Evolutionary conservation across 1,284 basidiomycete genomes (phyloP).

Genomic region (Pseudozyma tsukubaensis): DNA sequence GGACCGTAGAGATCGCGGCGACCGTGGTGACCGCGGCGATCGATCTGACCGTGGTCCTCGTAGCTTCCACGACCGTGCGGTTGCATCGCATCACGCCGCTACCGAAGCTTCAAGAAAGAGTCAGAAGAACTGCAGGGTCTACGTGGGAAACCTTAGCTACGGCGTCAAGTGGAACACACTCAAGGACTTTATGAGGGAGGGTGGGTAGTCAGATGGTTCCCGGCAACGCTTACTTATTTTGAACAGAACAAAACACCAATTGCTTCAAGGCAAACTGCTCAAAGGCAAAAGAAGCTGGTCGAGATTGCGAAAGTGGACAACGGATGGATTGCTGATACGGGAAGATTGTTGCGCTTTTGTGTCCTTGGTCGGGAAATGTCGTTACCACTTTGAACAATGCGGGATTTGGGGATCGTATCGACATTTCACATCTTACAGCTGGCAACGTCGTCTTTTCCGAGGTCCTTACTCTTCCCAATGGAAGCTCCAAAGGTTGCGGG

Average conservation of each 20-base stretch:
- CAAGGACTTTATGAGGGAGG: conserved; percentile 72
- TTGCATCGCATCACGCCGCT: conserved; percentile 43
- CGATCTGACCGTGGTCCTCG: conserved; percentile 30
- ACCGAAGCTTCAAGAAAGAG: conserved; percentile 79
- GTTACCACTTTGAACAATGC: background rate
- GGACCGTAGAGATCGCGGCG: conserved; percentile 14
- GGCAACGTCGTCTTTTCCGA: conserved; percentile 95
- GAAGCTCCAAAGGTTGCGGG: conserved; percentile 92
- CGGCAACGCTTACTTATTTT: conserved; percentile 14
- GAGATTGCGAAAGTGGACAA: conserved; percentile 1
- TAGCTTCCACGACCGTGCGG: conserved; percentile 33
- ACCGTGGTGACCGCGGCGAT: conserved; percentile 23
- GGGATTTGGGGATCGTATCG: background rate
- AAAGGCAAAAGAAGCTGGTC: conserved; percentile 5
- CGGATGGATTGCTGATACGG: conserved; percentile 44
- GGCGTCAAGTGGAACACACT: conserved; percentile 97
- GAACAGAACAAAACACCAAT: background rate
- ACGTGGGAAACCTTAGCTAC: conserved; percentile 97
- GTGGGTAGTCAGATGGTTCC: conserved; percentile 48
- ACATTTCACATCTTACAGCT: conserved; percentile 39
- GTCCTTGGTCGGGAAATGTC: conserved; percentile 20
- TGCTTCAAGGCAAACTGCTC: background rate
- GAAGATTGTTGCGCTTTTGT: conserved; percentile 35
- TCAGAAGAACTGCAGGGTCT: conserved; percentile 97
- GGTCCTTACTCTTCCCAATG: conserved; percentile 93